Evolutionary conservation across 2,329 filamentous ascomycete species (phyloP), one percentile per base, ranked within the genome.

Genomic region (Penicillium glabrum): DNA sequence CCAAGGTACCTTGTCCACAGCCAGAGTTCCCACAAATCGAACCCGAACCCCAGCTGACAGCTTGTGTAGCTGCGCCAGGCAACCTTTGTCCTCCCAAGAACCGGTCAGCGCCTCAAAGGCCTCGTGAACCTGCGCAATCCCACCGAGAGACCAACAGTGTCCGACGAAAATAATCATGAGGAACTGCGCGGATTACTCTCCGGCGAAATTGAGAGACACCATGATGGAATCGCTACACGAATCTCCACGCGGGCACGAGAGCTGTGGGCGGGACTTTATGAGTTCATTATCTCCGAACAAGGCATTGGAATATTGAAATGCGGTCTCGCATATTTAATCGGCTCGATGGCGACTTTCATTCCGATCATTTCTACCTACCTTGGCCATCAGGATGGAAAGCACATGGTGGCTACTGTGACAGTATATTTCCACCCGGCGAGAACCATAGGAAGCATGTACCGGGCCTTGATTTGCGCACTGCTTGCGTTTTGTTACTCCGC

Each of bases 391-490:
- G 93, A 96, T 75, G 91, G 91, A 50, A 97, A 97, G 71, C 93
- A 97, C 75, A 88, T 96, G 69, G 91, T 96, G 51, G 92, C 92
- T 31, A 97, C 93, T 2, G 86, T 97, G 56, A 96, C 91, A 0
- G 93, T 97, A 11, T 98, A 96, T 70, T 98, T 97, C 68, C 92
- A 97, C 72, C 92, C 93, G 5, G 90, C 91, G 6, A 83, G 93
- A 56, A 91, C 91, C 19, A 85, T 88, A 26, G 93, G 93, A 1
- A 95, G 90, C 63, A 96, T 97, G 91, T 83, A 91, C 56, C 90
- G 96, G 74, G 93, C 92, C 3, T 84, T 89, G 11, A 76, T 93
- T 33, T 86, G 95, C 56, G 90, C 91, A 6, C 76, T 90, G 37
- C 80, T 89, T 33, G 93, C 92, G 1, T 90, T 96, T 58, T 75